Base-by-base conservation (phyloP, 2,329 filamentous ascomycete species). In the Neonectria ditissima region DNA sequence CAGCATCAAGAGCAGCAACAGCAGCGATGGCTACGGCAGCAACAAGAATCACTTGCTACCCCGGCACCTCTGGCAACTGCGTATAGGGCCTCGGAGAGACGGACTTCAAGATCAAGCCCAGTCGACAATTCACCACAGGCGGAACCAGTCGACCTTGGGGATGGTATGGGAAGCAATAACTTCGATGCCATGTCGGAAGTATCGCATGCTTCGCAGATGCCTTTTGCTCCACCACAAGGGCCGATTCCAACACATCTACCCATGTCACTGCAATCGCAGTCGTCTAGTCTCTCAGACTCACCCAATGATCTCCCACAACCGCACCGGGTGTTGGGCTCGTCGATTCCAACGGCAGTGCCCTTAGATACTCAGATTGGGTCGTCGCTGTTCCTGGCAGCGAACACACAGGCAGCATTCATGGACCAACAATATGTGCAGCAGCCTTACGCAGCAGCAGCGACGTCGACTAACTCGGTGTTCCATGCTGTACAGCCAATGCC, bases 331-430 rank as follows among this genome's bases (percentile, higher is more conserved):
- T 65, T 77, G 8, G 69, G 65, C 3, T 67, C 75, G 26, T 67
- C 73, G 14, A 64, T 75, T 18, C 37, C 69, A 6, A 32, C 65
- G 5, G 64, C 52, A 0, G 69, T 79, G 55, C 56, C 76, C 10
- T 70, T 81, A 30, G 76, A 76, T 18, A 64, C 79, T 8, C 76
- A 79, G 16, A 79, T 80, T 51, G 77, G 69, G 22, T 79, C 80
- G 26, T 80, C 78, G 30, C 77, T 79, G 13, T 75, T 82, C 6
- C 74, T 82, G 6, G 73, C 78, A 1, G 73, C 80, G n/a, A 78
- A 80, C 47, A 68, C 75, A 10, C 80, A 79, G 63, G 73, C 75
- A 32, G 71, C 75, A 4, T 81, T 80, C 60, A 71, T 79, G 59
- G 62, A 73, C 18, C 74, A 76, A 50, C 69, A 76, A 24, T 79